Conservation (phyloP, 257 asterid genomes). For the Paraleonurus japonicus region DNA sequence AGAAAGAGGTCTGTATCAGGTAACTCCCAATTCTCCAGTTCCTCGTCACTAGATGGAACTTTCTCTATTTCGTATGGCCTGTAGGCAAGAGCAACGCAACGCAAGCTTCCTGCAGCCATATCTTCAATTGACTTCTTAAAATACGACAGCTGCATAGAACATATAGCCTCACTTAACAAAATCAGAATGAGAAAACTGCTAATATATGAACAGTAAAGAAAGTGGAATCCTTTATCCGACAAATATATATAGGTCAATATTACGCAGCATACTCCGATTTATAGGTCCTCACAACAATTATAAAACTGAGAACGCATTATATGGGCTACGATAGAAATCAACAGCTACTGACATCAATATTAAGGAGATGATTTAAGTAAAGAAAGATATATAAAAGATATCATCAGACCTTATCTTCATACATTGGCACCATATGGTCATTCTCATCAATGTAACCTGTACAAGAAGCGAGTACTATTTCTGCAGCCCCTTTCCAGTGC, state of each 20-base stretch:
- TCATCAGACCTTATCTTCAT: conserved; percentile 59
- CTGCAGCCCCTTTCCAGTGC: conserved; percentile 99
- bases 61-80: conserved; percentile 41
- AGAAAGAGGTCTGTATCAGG: conserved; percentile 82
- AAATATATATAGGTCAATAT: background rate
- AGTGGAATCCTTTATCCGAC: background rate
- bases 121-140: conserved; percentile 67
- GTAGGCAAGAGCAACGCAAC: conserved; percentile 94
- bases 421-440: conserved; percentile 52
- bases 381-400: background rate
- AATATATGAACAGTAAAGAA: background rate
- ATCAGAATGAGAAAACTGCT: background rate
- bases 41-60: conserved; percentile 72
- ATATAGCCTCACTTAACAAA: conserved; percentile 14
- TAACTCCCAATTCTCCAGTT: conserved; percentile 67
- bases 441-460: conserved; percentile 62
- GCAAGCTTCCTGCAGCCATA: conserved; percentile 85
- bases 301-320: background rate
- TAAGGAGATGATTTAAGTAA: background rate
- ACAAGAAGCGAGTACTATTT: conserved; percentile 77
- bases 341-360: background rate
- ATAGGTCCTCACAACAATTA: background rate
- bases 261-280: background rate
- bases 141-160: conserved; percentile 45
- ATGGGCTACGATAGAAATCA: background rate